A percentile compares a stretch with the other conserved stretches of the same genome.
Conservation (phyloP, 1,284 basidiomycete species). For the Athelia psychrophila region DNA sequence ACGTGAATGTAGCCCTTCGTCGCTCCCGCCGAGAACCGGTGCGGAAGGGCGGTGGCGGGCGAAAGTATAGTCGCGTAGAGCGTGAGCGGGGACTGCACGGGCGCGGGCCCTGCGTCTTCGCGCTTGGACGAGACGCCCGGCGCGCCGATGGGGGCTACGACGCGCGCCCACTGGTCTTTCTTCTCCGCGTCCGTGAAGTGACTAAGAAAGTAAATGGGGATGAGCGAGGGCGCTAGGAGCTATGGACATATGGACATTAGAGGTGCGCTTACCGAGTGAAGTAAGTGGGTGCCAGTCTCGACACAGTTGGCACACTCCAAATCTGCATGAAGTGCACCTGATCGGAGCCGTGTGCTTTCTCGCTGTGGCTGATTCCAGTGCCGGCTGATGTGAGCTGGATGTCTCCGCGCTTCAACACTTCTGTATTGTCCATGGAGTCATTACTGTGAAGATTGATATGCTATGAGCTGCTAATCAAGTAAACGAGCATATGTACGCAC, state of each 20-base stretch:
- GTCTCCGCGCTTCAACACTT: constrained; percentile 85
- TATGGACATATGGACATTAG: too few relatives aligned
- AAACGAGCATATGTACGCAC: constrained; percentile 38
- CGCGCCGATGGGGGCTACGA: constrained; percentile 69
- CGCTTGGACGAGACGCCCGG: constrained; percentile 56
- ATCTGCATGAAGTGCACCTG: constrained; percentile 86
- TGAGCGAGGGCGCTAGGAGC: neutral
- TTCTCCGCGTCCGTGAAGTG: constrained; percentile 87
- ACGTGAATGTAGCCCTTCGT: constrained; percentile 68
- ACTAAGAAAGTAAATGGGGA: too few relatives aligned
- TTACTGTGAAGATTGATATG: constrained; percentile 38
- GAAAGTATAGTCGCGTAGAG: constrained; percentile 69
- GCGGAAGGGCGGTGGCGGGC: constrained; percentile 47
- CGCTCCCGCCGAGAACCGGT: constrained; percentile 38
- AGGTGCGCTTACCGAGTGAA: constrained; percentile 57
- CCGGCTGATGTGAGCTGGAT: constrained; percentile 91
- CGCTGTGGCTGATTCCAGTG: constrained; percentile 84
- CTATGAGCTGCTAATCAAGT: constrained; percentile 3
- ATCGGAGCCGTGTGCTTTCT: constrained; percentile 56
- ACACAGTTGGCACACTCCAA: constrained; percentile 69
- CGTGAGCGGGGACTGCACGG: constrained; percentile 63
- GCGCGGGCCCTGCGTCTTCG: constrained; percentile 71
- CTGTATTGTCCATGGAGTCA: constrained; percentile 89
- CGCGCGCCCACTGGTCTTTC: constrained; percentile 58
- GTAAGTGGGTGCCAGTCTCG: constrained; percentile 68